These are phyloP conservation scores for Russula virescens DNA, from an alignment of 768 basidiomycete species.

Conservation along the genomic window DNA sequence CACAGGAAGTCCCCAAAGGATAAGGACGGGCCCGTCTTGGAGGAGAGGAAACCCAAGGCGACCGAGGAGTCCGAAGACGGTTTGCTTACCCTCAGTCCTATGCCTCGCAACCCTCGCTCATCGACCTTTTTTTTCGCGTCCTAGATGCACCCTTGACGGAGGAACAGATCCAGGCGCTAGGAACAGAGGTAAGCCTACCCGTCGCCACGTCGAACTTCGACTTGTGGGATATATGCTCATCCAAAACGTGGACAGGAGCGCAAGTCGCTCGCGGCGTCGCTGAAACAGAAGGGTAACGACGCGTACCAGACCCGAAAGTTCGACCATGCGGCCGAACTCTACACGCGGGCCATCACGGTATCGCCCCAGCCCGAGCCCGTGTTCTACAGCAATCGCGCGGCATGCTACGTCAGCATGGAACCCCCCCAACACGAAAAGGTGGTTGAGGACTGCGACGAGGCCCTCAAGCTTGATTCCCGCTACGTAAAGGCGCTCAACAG, in stretches of 20 bases:
- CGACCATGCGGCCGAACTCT: conserved; percentile 52
- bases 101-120: conserved; percentile 14
- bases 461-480: conserved; percentile 71
- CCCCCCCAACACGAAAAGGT: conserved; percentile 81
- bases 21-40: conserved; percentile 68
- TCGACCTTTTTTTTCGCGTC: conserved; percentile 22
- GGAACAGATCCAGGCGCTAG: conserved; percentile 53
- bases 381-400: conserved; percentile 95
- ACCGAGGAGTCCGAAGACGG: conserved; percentile 31
- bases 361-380: conserved; percentile 82
- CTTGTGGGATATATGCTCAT: background rate
- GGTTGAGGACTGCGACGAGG: conserved; percentile 83
- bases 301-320: conserved; percentile 64
- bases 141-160: conserved; percentile 42
- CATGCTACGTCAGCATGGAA: conserved; percentile 90
- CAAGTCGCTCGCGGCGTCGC: conserved; percentile 49
- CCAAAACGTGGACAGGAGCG: conserved; percentile 48
- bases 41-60: conserved; percentile 55
- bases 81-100: conserved; percentile 1
- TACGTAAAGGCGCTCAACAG: conserved; percentile 93
- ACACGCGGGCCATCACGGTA: conserved; percentile 70
- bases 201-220: background rate
- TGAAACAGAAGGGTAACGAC: conserved; percentile 67
- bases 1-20: conserved; percentile 46
- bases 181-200: conserved; percentile 45